These are phyloP conservation scores for Termitomyces titanicus DNA, from an alignment of 768 basidiomycete genomes.

Conservation along the genomic window DNA sequence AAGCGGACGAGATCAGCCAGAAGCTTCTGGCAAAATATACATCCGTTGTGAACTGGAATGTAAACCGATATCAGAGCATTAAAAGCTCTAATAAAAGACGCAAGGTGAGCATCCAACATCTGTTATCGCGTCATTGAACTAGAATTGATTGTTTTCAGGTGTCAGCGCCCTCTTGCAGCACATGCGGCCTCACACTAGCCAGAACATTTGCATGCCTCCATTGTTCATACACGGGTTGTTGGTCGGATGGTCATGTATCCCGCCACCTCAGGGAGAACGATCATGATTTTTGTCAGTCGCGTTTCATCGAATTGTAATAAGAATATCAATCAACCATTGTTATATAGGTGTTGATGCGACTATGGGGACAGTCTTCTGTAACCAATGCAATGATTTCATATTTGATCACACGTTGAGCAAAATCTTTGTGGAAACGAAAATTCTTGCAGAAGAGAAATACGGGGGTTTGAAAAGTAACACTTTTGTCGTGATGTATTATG, in stretches of 20 bases:
- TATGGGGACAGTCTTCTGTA: constrained; percentile 74
- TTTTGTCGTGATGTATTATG: not conserved
- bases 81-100: constrained; percentile 55
- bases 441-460: constrained; percentile 57
- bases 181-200: constrained; percentile 50
- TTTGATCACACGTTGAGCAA: constrained; percentile 53
- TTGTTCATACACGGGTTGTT: constrained; percentile 71
- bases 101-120: constrained; percentile 43
- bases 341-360: constrained; percentile 66
- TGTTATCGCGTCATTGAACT: not conserved
- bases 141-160: constrained; percentile 29
- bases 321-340: constrained; percentile 1
- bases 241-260: constrained; percentile 54
- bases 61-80: constrained; percentile 40
- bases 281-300: constrained; percentile 64
- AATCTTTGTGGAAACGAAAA: constrained; percentile 36
- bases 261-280: constrained; percentile 53
- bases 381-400: constrained; percentile 71
- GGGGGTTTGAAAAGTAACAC: constrained; percentile 58
- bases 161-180: constrained; percentile 59
- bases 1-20: constrained; percentile 22
- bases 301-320: not conserved
- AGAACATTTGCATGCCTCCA: constrained; percentile 72
- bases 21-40: constrained; percentile 41
- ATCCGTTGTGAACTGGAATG: constrained; percentile 53